Percentiles rank a stretch among this genome's conserved stretches.
phyloP scores from a whole-genome alignment of 2,329 filamentous ascomycete species.

The Trichoderma aggressivum region DNA sequence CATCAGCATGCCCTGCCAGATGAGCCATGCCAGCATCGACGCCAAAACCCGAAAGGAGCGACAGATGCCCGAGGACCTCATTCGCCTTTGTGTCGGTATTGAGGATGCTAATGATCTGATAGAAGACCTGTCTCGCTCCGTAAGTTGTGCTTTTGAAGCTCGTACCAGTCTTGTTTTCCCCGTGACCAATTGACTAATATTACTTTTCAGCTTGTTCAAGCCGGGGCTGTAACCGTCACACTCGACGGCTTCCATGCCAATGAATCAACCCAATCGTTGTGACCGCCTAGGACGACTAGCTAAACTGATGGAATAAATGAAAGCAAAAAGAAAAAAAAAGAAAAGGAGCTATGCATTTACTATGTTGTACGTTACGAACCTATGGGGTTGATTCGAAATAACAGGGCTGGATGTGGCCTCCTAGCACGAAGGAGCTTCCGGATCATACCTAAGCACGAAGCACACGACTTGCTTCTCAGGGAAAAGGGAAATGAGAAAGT shows the following conservation, averaged over 20 bases:
- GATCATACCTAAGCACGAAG: conserved; percentile 12
- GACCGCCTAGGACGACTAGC: neutral
- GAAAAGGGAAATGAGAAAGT: neutral
- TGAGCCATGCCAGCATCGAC: conserved; percentile 98
- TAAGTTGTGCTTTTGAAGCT: conserved; percentile 51
- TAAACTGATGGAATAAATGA: neutral
- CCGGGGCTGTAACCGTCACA: conserved; percentile 84
- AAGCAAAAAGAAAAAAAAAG: neutral
- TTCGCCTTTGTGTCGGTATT: conserved; percentile 92
- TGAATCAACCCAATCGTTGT: conserved; percentile 32
- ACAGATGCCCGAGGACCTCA: conserved; percentile 94
- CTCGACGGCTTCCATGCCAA: conserved; percentile 74
- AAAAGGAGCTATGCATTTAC: neutral
- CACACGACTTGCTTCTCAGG: conserved; percentile 20
- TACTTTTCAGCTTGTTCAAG: conserved; percentile 72
- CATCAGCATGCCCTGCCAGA: conserved; percentile 99
- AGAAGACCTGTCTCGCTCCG: conserved; percentile 85
- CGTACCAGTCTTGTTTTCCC: neutral
- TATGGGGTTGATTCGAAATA: neutral
- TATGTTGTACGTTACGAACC: neutral
- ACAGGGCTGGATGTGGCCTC: neutral
- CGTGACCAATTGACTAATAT: conserved; percentile 17
- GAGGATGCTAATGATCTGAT: conserved; percentile 90
- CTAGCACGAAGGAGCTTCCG: neutral
- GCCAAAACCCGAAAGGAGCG: conserved; percentile 86